Conservation (phyloP, 1,284 basidiomycete genomes). For the Sanghuangporus weigelae region DNA sequence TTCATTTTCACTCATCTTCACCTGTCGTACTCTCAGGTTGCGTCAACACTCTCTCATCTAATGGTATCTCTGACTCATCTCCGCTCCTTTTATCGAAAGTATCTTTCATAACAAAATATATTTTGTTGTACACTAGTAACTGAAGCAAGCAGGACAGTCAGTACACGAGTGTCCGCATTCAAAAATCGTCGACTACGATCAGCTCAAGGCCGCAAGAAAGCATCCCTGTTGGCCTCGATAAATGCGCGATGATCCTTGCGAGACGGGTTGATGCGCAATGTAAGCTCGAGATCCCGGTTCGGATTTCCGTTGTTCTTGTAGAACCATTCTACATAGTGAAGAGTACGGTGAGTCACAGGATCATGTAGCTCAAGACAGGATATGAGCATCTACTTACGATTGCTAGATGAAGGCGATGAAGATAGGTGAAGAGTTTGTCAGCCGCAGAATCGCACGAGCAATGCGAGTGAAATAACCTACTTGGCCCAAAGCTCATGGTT, state of each 20-base stretch:
- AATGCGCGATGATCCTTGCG: neutral
- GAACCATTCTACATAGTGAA: conserved; percentile 12
- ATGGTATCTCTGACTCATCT: too few relatives aligned
- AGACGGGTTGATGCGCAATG: conserved; percentile 1
- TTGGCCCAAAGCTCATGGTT: conserved; percentile 2
- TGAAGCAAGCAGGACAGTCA: too few relatives aligned
- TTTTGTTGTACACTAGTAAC: too few relatives aligned
- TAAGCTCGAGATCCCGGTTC: conserved; percentile 7
- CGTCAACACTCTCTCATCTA: too few relatives aligned
- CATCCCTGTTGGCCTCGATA: conserved; percentile 8
- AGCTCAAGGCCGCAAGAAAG: neutral
- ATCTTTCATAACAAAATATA: neutral
- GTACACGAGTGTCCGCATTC: too few relatives aligned
- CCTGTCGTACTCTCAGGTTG: too few relatives aligned
- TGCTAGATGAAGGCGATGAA: neutral
- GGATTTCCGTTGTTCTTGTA: conserved; percentile 10
- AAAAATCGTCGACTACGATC: neutral
- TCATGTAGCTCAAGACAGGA: neutral
- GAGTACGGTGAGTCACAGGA: neutral
- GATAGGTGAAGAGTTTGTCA: neutral
- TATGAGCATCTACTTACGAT: neutral
- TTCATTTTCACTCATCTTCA: neutral
- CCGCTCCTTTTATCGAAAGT: neutral
- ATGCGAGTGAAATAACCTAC: neutral
- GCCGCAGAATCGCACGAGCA: neutral